Evolutionary conservation across 805 yeast species (phyloP), one percentile per base, ranked within the genome.

Genomic region (Metschnikowia aberdeeniae): DNA sequence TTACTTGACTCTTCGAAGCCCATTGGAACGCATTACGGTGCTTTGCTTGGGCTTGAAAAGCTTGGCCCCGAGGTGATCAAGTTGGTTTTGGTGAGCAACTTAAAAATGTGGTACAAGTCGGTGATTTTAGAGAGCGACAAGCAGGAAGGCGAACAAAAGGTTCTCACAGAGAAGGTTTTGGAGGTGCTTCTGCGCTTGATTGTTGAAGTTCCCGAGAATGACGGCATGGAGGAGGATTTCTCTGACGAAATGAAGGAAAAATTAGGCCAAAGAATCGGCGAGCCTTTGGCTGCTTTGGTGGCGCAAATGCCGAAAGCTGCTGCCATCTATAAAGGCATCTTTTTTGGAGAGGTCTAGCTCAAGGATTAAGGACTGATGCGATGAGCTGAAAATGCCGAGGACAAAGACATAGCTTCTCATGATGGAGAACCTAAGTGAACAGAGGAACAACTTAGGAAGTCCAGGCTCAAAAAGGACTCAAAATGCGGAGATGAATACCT

Each of bases 11-110:
- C 89, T 6, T 79, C 84, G 31, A 82, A 86, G 54, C 89, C 95
- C 0, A 73, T 84, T 12, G 96, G 96, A 2, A 89, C 98, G 0
- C 89, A 89, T 50, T 93, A 86, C 57, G 99, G 99, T 32, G 84
- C 97, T 4, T 76, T 95, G 27, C 77, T 80, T 40, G 99, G 98
- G 5, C 75, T 93, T 57, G 77, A 80, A 45, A 88, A 84, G 14
- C 68, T 93, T 57, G 99, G 97, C 3, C 72, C 82, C 5, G 98
- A 93, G 64, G 95, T 93, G 8, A 78, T 92, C 31, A 77, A 96
- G 53, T 82, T 92, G 36, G 78, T 88, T 1, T 74, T 93, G 44
- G 70, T 92, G 32, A 97, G 97, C 0, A 93, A 93, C 62, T 66
- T 92, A 49, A 77, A 81, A 52, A 80, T 82, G 46, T 93, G 99